phyloP scores from a whole-genome alignment of 169 alveolate genomes.

The Pseudocohnilembus persalinus region DNA sequence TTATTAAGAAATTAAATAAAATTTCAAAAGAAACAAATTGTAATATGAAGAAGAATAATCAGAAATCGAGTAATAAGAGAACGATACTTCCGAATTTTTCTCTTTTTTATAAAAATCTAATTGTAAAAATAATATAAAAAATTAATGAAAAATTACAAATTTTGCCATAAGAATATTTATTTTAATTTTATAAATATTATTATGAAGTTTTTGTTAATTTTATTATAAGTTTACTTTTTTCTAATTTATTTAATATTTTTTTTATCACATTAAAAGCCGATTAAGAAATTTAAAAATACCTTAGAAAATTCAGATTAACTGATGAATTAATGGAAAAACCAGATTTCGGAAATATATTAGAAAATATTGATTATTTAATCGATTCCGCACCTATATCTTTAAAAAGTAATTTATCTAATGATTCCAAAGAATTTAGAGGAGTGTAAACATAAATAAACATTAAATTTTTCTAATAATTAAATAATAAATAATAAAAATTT shows the following conservation, averaged over 20 bases:
- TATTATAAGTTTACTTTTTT: not conserved
- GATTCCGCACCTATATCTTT: conserved; percentile 16
- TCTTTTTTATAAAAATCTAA: no score
- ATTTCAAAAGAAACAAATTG: not conserved
- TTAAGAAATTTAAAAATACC: not conserved
- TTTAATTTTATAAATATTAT: not conserved
- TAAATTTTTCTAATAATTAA: not conserved
- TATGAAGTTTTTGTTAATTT: not conserved
- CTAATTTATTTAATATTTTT: no score
- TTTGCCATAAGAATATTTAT: not conserved
- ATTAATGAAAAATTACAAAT: not conserved
- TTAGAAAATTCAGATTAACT: not conserved
- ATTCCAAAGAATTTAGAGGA: conserved; percentile 14
- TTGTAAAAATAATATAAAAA: not conserved
- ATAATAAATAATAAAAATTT: not conserved
- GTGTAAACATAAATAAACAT: not conserved
- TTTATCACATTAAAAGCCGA: conserved; percentile 3
- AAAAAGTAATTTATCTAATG: conserved; percentile 4
- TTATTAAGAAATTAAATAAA: no score
- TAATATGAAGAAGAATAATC: not conserved
- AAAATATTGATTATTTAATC: conserved; percentile 21
- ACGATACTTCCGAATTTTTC: not conserved
- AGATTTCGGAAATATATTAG: conserved; percentile 5
- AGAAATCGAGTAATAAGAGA: not conserved
- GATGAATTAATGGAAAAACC: conserved; percentile 7